phyloP scores from a whole-genome alignment of 768 basidiomycete genomes.

The Kwoniella newhampshirensis region DNA sequence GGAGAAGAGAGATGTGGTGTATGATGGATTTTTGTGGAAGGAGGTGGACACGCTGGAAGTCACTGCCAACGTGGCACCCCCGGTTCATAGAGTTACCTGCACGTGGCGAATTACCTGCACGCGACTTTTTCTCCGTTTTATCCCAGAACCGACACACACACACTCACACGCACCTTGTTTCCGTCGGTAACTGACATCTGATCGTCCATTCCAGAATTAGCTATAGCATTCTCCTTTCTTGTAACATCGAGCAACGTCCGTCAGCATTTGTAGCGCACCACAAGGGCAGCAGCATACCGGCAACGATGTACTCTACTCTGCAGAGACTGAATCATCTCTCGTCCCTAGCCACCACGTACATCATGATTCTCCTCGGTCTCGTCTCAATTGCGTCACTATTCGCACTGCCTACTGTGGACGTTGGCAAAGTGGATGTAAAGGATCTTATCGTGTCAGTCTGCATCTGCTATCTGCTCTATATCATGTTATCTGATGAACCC shows the following conservation, averaged over 20 bases:
- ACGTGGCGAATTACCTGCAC: conserved; percentile 26
- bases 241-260: too few relatives aligned
- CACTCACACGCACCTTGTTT: too few relatives aligned
- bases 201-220: too few relatives aligned
- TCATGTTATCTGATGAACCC: neutral
- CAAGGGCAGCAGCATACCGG: conserved; percentile 3
- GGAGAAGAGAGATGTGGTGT: neutral
- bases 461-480: neutral
- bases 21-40: conserved; percentile 6
- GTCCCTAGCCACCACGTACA: conserved; percentile 43
- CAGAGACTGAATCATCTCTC: conserved; percentile 42
- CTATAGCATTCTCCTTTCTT: too few relatives aligned
- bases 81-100: neutral
- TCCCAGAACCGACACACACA: too few relatives aligned
- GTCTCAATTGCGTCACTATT: conserved; percentile 43
- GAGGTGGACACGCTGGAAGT: conserved; percentile 14
- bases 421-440: conserved; percentile 40
- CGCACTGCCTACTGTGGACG: conserved; percentile 33
- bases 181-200: conserved; percentile 7
- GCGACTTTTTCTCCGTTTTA: conserved; percentile 12
- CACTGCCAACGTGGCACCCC: conserved; percentile 22
- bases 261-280: neutral
- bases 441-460: conserved; percentile 41
- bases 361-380: conserved; percentile 43
- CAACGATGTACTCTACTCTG: conserved; percentile 43